Conservation (phyloP, 352 stramenopile species). For the Phytophthora litchii region DNA sequence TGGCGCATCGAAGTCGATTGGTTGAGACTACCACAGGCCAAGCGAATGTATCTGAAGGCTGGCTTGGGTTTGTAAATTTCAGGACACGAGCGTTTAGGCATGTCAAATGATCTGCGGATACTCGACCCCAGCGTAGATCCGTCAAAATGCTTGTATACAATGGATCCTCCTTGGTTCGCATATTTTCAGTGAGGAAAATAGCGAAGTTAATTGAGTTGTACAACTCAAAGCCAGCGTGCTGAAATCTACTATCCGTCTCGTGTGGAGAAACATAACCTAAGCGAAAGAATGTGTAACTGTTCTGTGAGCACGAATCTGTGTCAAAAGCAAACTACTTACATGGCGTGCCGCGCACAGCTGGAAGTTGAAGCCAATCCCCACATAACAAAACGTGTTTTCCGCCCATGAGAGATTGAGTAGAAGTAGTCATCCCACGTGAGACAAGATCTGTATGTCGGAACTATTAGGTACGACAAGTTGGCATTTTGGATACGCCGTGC, state of each 20-base stretch:
- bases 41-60: too few species aligned
- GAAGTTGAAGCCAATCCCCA: not conserved
- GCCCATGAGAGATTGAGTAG: not conserved
- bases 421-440: not conserved
- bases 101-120: too few species aligned
- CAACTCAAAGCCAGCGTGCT: not conserved
- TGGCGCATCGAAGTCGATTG: too few species aligned
- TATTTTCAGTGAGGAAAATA: not conserved
- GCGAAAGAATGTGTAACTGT: not conserved
- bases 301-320: not conserved
- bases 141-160: not conserved
- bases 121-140: not conserved
- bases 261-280: not conserved
- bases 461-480: too few species aligned
- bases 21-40: too few species aligned
- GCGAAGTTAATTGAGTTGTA: slow-evolving; percentile 1
- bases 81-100: too few species aligned
- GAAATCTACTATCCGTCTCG: not conserved
- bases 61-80: too few species aligned
- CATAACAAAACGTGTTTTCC: not conserved
- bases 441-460: not conserved
- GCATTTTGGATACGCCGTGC: too few species aligned
- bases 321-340: not conserved
- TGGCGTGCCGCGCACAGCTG: not conserved
- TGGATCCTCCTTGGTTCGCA: not conserved